These are phyloP conservation scores for Kodamaea sp. DNA, from an alignment of 1,139 yeast species.

Conservation along the genomic window DNA sequence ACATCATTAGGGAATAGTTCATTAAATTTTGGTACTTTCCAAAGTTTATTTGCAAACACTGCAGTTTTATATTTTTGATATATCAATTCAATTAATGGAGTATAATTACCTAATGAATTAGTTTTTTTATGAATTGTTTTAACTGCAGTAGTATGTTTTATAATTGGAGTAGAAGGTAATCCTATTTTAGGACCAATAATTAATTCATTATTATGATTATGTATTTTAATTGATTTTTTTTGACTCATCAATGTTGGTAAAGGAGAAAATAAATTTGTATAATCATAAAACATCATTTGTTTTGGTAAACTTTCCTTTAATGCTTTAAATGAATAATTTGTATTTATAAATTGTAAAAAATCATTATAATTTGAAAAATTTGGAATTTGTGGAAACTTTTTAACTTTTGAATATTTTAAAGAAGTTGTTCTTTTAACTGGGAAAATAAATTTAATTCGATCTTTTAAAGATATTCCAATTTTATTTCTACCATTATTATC, in stretches of 20 bases:
- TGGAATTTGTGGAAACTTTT: slow-evolving; percentile 14
- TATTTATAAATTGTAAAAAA: slow-evolving; percentile 23
- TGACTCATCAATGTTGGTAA: slow-evolving; percentile 20
- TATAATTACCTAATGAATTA: slow-evolving; percentile 2
- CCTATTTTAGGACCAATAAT: slow-evolving; percentile 1
- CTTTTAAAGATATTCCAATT: slow-evolving; percentile 4
- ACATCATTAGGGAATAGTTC: slow-evolving; percentile 31
- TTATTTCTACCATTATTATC: slow-evolving; percentile 2
- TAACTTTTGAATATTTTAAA: slow-evolving; percentile 23
- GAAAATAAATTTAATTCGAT: slow-evolving; percentile 22
- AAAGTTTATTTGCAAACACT: slow-evolving; percentile 23
- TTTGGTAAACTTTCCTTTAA: slow-evolving; percentile 31
- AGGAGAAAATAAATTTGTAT: slow-evolving; percentile 17
- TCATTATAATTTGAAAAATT: slow-evolving; percentile 28
- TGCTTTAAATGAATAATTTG: slow-evolving; percentile 22
- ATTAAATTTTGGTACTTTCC: slow-evolving; percentile 23
- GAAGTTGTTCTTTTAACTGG: slow-evolving; percentile 38
- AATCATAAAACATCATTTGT: slow-evolving; percentile 26
- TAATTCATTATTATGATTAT: slow-evolving; percentile 1
- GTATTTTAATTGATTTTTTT: slow-evolving; percentile 6
- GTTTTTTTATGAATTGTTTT: not conserved
- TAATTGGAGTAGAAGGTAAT: slow-evolving; percentile 18
- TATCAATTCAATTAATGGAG: slow-evolving; percentile 8
- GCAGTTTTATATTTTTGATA: slow-evolving; percentile 25
- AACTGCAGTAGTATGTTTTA: slow-evolving; percentile 14